Conservation (phyloP, 345 rosid genomes). For the Corchorus capsularis region DNA sequence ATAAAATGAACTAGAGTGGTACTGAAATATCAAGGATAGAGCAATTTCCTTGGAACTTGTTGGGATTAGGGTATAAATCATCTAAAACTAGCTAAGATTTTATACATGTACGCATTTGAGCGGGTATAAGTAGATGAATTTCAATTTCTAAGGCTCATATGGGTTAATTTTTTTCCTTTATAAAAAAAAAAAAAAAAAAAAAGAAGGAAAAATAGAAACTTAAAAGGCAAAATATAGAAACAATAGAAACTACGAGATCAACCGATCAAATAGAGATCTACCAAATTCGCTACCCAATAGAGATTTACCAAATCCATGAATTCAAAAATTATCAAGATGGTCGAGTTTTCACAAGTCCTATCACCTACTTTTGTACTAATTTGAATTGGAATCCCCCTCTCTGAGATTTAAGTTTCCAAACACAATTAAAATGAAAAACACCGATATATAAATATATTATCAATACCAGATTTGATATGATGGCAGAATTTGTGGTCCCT, state of each 20-base stretch:
- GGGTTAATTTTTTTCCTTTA: too few species aligned
- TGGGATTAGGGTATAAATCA: background rate
- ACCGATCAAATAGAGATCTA: too few species aligned
- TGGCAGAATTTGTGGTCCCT: constrained; percentile 84
- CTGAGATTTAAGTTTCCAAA: constrained; percentile 1
- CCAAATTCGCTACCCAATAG: background rate
- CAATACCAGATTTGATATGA: constrained; percentile 75
- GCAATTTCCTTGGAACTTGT: background rate
- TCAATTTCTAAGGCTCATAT: background rate
- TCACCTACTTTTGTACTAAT: background rate
- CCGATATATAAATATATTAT: background rate
- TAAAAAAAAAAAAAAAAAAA: too few species aligned
- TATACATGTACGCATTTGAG: background rate
- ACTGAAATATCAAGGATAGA: constrained; percentile 11
- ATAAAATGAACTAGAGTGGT: constrained; percentile 12
- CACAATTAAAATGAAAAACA: background rate
- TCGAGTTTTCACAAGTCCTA: background rate
- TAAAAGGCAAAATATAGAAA: background rate
- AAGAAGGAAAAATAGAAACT: too few species aligned
- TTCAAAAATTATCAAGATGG: background rate
- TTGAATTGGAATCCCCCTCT: background rate
- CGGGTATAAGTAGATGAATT: background rate
- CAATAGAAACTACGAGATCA: background rate
- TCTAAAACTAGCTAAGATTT: constrained; percentile 3
- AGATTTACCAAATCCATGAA: background rate